phyloP scores from a whole-genome alignment of 2,329 filamentous ascomycete genomes.

The Ascochyta koolunga region DNA sequence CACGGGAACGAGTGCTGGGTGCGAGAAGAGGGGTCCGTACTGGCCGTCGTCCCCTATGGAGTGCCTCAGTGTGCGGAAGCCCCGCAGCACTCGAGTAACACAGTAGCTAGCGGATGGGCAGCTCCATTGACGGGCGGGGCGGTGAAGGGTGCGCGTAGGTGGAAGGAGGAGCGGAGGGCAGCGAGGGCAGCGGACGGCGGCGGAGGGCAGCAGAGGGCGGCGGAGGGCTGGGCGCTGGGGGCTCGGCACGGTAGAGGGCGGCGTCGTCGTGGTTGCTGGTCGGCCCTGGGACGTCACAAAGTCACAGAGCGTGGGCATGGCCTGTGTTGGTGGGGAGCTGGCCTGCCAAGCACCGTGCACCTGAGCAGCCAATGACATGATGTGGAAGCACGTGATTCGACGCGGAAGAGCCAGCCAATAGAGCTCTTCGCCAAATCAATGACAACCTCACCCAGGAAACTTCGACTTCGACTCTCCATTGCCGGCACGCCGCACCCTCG shows the following conservation, averaged over 20 bases:
- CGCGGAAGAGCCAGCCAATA: too few species aligned
- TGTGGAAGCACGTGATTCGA: too few species aligned
- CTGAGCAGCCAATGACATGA: slow-evolving; percentile 6
- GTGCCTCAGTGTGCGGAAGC: slow-evolving; percentile 51
- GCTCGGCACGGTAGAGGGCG: slow-evolving; percentile 6
- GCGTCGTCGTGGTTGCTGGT: slow-evolving; percentile 1
- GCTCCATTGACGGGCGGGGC: slow-evolving; percentile 48
- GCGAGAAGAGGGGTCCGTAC: slow-evolving; percentile 30
- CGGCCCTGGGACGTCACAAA: slow-evolving; percentile 11
- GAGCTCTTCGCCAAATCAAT: slow-evolving; percentile 1
- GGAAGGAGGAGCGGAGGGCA: not conserved
- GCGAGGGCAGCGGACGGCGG: too few species aligned
- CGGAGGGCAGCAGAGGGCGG: not conserved
- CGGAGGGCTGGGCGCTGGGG: slow-evolving; percentile 2
- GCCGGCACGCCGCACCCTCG: slow-evolving; percentile 32
- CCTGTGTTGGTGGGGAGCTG: slow-evolving; percentile 1
- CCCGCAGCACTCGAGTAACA: slow-evolving; percentile 52
- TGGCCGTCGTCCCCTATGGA: slow-evolving; percentile 47
- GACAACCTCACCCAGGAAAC: slow-evolving; percentile 18
- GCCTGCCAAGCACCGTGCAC: slow-evolving; percentile 6
- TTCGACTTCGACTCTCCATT: slow-evolving; percentile 24
- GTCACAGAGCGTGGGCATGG: not conserved
- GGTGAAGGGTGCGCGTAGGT: slow-evolving; percentile 4
- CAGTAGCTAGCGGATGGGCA: slow-evolving; percentile 49
- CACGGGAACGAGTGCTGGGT: not conserved